Base-by-base conservation (phyloP, 2,329 filamentous ascomycete genomes). In the Stachybotrys elegans region DNA sequence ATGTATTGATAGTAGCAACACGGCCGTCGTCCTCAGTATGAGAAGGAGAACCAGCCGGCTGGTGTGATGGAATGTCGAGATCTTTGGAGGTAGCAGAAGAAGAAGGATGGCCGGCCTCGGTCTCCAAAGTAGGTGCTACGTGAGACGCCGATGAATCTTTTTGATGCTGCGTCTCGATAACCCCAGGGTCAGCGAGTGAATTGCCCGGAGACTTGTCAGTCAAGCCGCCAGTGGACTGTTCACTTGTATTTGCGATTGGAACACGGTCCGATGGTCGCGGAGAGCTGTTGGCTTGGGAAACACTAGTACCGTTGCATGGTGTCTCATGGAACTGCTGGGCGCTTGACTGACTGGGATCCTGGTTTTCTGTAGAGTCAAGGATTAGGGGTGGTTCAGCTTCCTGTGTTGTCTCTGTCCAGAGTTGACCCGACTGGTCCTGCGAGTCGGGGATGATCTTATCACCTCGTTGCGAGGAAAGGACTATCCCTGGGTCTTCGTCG, bases 381-480 rank as follows among this genome's bases (percentile, higher is more conserved):
- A 22, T 22, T 21, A 12, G 19, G 12, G 8, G 5, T n/a, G 3
- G 3, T 3, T 19, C n/a, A n/a, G 36, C 13, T 13, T 22, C 19
- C 21, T 23, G 19, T 9, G 6, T 23, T 14, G 36, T 42, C n/a
- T 40, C 37, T 19, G 54, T 48, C 45, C 50, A 54, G 12, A 51
- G 49, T 42, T 52, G 53, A 11, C 50, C 53, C n/a, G 59, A 59
- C 9, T 48, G 50, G 25, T 67, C 69, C 46, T 73, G 68, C 1
- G 71, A 74, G 46, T 73, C 70, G 0, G 68, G 68, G 20, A 74
- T 67, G 4, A 66, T 71, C 21, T 51, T 50, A 43, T 62, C 58
- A 44, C 62, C 69, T 29, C 61, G 45, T 21, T 58, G 51, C 5
- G 58, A 55, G 16, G 58, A 48, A 44, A 70, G 42, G 11, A 52